phyloP scores from a whole-genome alignment of 805 yeast species.

The Yamadazyma olivae region DNA sequence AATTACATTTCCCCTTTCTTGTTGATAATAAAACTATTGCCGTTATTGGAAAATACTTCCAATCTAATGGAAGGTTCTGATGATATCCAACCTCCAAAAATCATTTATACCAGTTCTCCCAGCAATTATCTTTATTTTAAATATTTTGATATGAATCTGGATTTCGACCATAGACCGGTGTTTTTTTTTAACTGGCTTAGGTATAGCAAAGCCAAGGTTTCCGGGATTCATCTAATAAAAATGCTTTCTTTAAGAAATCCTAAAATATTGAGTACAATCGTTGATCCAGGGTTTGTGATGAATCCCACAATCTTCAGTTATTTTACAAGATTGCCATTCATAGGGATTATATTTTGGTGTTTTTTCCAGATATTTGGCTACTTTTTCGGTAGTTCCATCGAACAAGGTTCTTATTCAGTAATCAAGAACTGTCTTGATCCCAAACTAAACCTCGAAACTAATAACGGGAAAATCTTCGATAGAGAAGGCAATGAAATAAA shows the following conservation, averaged over 20 bases:
- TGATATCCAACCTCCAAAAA: constrained; percentile 43
- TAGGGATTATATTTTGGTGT: constrained; percentile 75
- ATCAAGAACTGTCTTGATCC: constrained; percentile 60
- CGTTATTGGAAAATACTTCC: constrained; percentile 44
- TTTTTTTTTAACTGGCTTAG: constrained; percentile 73
- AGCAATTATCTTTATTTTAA: constrained; percentile 56
- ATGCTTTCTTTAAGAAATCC: constrained; percentile 67
- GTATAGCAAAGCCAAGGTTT: constrained; percentile 74
- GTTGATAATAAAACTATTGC: constrained; percentile 45
- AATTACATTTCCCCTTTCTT: constrained; percentile 76
- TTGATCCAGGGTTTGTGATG: constrained; percentile 88
- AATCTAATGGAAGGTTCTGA: constrained; percentile 23
- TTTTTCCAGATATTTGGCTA: constrained; percentile 66
- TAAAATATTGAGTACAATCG: constrained; percentile 56
- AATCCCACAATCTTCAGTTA: constrained; percentile 71
- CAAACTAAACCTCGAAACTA: constrained; percentile 44
- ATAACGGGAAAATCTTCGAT: constrained; percentile 68
- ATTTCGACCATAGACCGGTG: constrained; percentile 60
- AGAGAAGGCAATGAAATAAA: constrained; percentile 50
- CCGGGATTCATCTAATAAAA: constrained; percentile 71
- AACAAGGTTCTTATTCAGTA: constrained; percentile 67
- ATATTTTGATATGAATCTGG: constrained; percentile 45
- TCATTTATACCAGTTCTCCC: constrained; percentile 62
- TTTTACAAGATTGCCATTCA: constrained; percentile 73
- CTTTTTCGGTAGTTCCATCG: constrained; percentile 67